Evolutionary conservation across 1,284 basidiomycete species (phyloP).

Genomic region (Ustilago curta): DNA sequence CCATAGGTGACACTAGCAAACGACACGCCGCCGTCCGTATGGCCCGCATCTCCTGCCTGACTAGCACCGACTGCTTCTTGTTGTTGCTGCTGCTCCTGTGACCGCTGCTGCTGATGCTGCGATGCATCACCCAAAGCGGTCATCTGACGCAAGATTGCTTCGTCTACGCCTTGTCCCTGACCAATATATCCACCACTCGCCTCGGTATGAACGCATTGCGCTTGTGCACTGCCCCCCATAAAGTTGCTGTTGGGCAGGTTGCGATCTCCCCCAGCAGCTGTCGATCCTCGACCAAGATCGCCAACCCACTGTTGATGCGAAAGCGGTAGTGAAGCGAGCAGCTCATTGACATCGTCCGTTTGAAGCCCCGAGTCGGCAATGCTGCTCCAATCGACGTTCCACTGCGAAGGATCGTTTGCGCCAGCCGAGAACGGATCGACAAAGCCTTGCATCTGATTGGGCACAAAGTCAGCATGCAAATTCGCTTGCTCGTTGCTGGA

Average conservation of each 20-base stretch:
- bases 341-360: constrained; percentile 20
- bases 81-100: constrained; percentile 6
- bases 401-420: constrained; percentile 17
- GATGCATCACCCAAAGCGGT: constrained; percentile 2
- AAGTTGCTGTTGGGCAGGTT: neutral
- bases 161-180: constrained; percentile 10
- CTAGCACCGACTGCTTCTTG: constrained; percentile 2
- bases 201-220: constrained; percentile 3
- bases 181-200: neutral
- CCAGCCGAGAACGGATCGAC: constrained; percentile 29
- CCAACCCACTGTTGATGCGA: constrained; percentile 56
- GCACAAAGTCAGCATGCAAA: constrained; percentile 15
- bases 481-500: constrained; percentile 10
- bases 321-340: constrained; percentile 45
- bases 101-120: constrained; percentile 17
- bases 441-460: constrained; percentile 29
- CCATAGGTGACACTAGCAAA: constrained; percentile 36
- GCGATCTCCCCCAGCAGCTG: constrained; percentile 10
- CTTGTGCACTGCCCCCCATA: neutral
- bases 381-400: constrained; percentile 47
- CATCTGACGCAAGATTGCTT: constrained; percentile 28
- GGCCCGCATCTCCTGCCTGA: neutral
- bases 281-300: constrained; percentile 41
- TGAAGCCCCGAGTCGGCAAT: constrained; percentile 33
- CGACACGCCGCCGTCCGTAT: constrained; percentile 28